Percentiles rank a stretch among this genome's conserved stretches.
Evolutionary conservation across 768 basidiomycete genomes (phyloP).

Genomic region (Boletus rex-veris): DNA sequence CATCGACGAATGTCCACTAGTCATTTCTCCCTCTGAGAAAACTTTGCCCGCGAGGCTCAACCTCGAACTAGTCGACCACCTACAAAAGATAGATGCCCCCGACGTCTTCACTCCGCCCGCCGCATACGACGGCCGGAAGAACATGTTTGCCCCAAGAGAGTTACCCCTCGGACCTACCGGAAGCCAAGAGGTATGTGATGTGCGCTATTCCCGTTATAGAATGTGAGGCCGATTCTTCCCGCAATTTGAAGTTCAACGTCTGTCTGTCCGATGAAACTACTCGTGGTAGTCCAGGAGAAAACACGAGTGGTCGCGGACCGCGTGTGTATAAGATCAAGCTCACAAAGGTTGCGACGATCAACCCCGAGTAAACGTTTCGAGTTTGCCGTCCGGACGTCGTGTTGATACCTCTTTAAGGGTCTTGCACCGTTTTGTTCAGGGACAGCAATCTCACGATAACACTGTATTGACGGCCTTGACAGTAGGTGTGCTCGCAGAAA

Average conservation of each 20-base stretch:
- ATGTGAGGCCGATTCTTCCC: conserved; percentile 2
- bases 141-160: conserved; percentile 59
- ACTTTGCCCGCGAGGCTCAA: conserved; percentile 63
- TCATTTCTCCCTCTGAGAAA: conserved; percentile 68
- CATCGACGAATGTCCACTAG: conserved; percentile 30
- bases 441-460: conserved; percentile 67
- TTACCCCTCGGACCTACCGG: conserved; percentile 55
- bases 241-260: conserved; percentile 54
- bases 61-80: conserved; percentile 60
- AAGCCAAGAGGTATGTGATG: conserved; percentile 47
- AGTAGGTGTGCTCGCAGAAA: conserved; percentile 32
- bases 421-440: conserved; percentile 58
- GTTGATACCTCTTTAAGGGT: conserved; percentile 42
- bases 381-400: conserved; percentile 20
- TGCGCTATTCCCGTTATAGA: neutral
- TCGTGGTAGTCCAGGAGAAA: conserved; percentile 32
- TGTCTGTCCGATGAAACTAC: conserved; percentile 41
- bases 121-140: conserved; percentile 80
- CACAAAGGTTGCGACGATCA: conserved; percentile 55
- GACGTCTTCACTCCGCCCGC: conserved; percentile 69
- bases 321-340: conserved; percentile 67
- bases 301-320: conserved; percentile 40
- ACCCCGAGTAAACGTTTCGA: conserved; percentile 43
- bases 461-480: conserved; percentile 64
- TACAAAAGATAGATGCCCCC: conserved; percentile 58